Evolutionary conservation across 106 monocot genomes (phyloP), one percentile per base, ranked within the genome.

Genomic region (Alisma plantagoaquatica): DNA sequence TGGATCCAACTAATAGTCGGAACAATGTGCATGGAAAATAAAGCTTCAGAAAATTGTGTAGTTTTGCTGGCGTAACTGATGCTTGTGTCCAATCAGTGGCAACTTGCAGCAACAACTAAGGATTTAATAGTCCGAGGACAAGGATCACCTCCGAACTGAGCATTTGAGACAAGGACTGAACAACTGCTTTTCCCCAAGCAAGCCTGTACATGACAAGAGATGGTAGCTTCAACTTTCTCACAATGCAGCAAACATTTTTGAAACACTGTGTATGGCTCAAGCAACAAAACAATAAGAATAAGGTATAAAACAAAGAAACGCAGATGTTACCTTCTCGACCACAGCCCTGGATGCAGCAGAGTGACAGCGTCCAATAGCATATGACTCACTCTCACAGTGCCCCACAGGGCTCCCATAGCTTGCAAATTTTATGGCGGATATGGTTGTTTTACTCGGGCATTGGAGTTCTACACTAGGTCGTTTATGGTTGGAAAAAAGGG

Each of bases 391-490:
- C n/a, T n/a, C n/a, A 59, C 84, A 81, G 23, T 70, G 61, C 10
- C 91, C 91, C 2, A 10, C 6, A 23, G 80, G 80, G 2, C 45
- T 77, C 44, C 84, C 91, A 38, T 71, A 84, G 53, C 84, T 84
- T 20, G 80, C 80, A 54, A 91, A 91, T 28, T 77, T 56, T 59
- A 91, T 73, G 24, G 62, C 53, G n/a, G 72, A 70, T 26, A 91
- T 84, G 17, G 17, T 71, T 45, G 33, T 53, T 11, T 67, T 67
- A 65, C 41, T 11, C 19, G 57, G 64, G 29, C 91, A 91, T 18
- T 60, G 61, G 22, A 91, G 80, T 2, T 54, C 16, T 24, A 84
- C 46, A 1, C 19, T 48, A 3, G 62, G 66, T 1, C 33, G 45
- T 31, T 25, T 16, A 17, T 7, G 20, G 10, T 14, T 33, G 3